Conservation (phyloP, 768 basidiomycete species). For the Trametes meyenii region DNA sequence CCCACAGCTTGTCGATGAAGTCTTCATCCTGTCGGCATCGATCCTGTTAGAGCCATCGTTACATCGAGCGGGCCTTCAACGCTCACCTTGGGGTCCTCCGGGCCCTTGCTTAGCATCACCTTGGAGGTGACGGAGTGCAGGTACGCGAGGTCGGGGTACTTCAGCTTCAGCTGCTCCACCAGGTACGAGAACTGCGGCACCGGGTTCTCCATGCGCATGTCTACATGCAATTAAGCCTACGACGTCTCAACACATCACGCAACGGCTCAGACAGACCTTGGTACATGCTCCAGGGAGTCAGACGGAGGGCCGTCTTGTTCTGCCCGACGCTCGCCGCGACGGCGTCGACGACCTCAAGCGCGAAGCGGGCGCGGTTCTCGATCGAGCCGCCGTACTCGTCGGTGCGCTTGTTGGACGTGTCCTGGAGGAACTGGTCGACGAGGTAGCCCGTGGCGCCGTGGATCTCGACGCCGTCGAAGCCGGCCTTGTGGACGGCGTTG, state of each 20-base stretch:
- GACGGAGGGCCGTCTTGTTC: slow-evolving; percentile 42
- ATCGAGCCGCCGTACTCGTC: slow-evolving; percentile 53
- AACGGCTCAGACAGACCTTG: background rate
- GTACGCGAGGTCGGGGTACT: slow-evolving; percentile 46
- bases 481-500: background rate
- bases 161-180: slow-evolving; percentile 36
- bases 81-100: slow-evolving; percentile 13
- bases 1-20: slow-evolving; percentile 29
- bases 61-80: background rate
- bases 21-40: slow-evolving; percentile 19
- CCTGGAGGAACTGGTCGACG: slow-evolving; percentile 46
- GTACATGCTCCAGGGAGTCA: slow-evolving; percentile 35
- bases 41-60: background rate
- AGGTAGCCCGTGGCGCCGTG: slow-evolving; percentile 37
- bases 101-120: slow-evolving; percentile 6
- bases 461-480: background rate
- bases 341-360: slow-evolving; percentile 44
- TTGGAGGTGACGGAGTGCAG: slow-evolving; percentile 31
- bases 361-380: slow-evolving; percentile 49
- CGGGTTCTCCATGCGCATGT: slow-evolving; percentile 55
- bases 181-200: slow-evolving; percentile 34
- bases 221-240: slow-evolving; percentile 11
- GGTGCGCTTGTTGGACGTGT: slow-evolving; percentile 42
- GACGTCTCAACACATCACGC: background rate
- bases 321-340: slow-evolving; percentile 44